Evolutionary conservation across 176 grass and related monocot genomes (phyloP), one percentile per base, ranked within the genome.

Genomic region (Elymus sibiricus): DNA sequence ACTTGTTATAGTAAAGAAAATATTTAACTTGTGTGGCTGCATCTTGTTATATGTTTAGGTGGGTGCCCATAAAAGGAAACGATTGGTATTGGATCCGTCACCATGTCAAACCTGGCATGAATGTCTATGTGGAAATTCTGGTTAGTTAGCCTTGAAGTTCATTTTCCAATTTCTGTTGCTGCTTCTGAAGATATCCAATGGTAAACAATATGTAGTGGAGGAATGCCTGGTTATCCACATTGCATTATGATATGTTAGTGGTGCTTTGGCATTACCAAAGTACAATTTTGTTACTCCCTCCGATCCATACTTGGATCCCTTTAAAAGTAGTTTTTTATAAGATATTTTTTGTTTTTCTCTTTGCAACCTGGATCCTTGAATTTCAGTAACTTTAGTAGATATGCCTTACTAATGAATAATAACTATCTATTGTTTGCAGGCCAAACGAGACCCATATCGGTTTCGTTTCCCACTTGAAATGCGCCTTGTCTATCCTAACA

Each of bases 81-180:
- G 96, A 98, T 89, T 98, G 93, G 96, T 98, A 95, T 82, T 98
- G 96, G 96, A 90, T 98, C 74, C 96, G 96, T 63, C 96, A 98
- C 92, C 96, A 98, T 67, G 92, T 98, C 80, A 94, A 88, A 89
- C 89, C 94, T 84, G 96, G 96, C 81, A 95, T 98, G 96, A 89
- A 89, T 65, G 96, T 98, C 32, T 87, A 92, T 70, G 86, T 94
- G 29, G 96, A 98, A 87, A 85, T 98, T 90, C 77, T 98, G 84
- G 96, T 94, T 85, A 92, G 88, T 86, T 86, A 55, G 64, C 79
- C 37, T 83, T 67, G 9, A 82, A 40, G 69, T 82, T 43, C 63
- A 69, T 3, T 84, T 19, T 15, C 25, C 4, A 29, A 11, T 15
- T 46, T 66, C n/a, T 2, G 35, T 24, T 35, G 13, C 58, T 47